Evolutionary conservation across 2,329 filamentous ascomycete species (phyloP).

Genomic region (Colletotrichum costaricense): DNA sequence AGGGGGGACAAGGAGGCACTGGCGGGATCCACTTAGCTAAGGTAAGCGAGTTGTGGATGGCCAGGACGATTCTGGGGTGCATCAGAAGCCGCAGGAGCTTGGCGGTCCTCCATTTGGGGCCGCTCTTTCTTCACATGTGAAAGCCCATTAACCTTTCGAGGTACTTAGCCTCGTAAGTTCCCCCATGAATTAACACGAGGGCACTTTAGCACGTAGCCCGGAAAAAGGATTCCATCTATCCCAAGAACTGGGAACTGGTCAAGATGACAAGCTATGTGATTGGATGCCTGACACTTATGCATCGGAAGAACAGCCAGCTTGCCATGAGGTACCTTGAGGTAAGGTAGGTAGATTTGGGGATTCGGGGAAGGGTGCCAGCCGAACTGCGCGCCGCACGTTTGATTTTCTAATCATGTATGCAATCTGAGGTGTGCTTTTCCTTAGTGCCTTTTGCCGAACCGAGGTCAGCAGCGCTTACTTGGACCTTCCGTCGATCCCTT

Average conservation of each 20-base stretch:
- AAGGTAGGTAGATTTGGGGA: too few species aligned
- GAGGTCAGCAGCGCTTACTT: slow-evolving; percentile 21
- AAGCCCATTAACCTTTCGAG: background rate
- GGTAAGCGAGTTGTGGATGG: background rate
- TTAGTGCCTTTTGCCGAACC: slow-evolving; percentile 18
- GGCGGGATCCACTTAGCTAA: background rate
- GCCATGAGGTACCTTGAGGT: background rate
- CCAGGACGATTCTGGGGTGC: slow-evolving; percentile 21
- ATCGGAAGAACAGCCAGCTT: background rate
- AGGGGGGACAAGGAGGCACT: background rate
- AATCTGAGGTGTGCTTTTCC: background rate
- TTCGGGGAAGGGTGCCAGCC: slow-evolving; percentile 2
- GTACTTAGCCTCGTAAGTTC: background rate
- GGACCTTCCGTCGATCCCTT: background rate
- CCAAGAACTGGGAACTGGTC: too few species aligned
- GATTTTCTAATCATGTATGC: background rate
- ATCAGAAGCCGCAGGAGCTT: background rate
- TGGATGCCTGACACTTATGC: slow-evolving; percentile 3
- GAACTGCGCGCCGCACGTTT: slow-evolving; percentile 4
- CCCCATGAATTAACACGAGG: background rate
- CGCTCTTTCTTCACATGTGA: slow-evolving; percentile 22
- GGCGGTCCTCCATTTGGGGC: background rate
- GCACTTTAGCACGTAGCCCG: background rate
- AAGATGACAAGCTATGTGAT: slow-evolving; percentile 1
- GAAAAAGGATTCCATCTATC: background rate